Evolutionary conservation across 75 land plant species (phyloP), one percentile per base, ranked within the genome.

Genomic region (Sequoia sempervirens): DNA sequence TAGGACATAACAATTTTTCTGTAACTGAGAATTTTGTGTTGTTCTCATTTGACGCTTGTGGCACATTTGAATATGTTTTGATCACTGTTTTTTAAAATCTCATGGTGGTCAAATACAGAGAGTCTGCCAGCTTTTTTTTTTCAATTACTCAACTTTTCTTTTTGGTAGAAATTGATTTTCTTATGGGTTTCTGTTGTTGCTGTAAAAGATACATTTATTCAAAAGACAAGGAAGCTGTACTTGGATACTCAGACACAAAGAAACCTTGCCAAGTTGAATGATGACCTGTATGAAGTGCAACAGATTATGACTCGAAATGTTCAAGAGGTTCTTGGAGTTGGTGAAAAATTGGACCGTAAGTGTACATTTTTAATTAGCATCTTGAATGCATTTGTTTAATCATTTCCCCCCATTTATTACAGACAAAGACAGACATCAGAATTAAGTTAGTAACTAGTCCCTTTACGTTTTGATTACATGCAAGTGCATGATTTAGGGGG

Each of bases 291-390:
- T 83, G 99, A 97, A 86, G 98, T 97, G 38, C 98, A 96, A 83
- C 99, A 97, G 76, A 97, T 97, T 82, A 97, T 95, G 99, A 97
- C 99, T 34, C 95, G 99, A 56, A 97, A 97, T 86, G 94, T 97
- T 34, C 98, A 97, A 82, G 99, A 97, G 84, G 99, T 97, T 87
- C 90, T 97, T 84, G 99, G 99, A 74, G 99, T 97, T 87, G 99
- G 99, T 80, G 98, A 97, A 85, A 92, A 96, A 85, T 86, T 97
- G 84, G 99, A 97, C 82, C 93, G 99, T 97, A 94, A 87, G 99
- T 87, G 56, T 28, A 47, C 45, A 3, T 18, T 54, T n/a, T 68
- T 18, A 54, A 20, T 38, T 75, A 76, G 47, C 18, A 36, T 76
- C 50, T 45, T 45, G 46, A 40, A 45, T 78, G 66, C 26, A 26